A percentile compares a stretch with the other conserved stretches of the same genome.
Conservation (phyloP, 2,329 filamentous ascomycete species). For the Penicillium janthinellum region DNA sequence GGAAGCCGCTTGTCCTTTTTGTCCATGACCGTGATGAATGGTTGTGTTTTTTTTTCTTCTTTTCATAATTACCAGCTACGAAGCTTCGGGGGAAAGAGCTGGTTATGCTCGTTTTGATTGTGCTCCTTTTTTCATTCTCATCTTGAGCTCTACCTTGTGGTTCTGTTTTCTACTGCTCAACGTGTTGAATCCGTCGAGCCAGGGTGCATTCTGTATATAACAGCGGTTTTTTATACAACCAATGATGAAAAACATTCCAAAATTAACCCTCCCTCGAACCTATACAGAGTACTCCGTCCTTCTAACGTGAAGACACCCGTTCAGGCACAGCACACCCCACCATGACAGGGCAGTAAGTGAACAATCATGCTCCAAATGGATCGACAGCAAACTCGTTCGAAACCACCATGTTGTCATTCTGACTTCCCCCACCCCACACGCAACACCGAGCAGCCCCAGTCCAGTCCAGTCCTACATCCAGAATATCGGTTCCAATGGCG, state of each 20-base stretch:
- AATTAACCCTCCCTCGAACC: neutral
- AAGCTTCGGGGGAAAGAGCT: conserved; percentile 14
- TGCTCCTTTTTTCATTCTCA: conserved; percentile 7
- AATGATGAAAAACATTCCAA: conserved; percentile 17
- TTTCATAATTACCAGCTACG: conserved; percentile 3
- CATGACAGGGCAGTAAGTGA: too few species aligned
- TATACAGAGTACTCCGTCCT: too few species aligned
- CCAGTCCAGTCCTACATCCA: too few species aligned
- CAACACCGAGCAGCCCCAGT: too few species aligned
- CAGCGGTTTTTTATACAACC: conserved; percentile 9
- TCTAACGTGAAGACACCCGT: too few species aligned
- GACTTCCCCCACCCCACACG: too few species aligned
- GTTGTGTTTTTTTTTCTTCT: conserved; percentile 14
- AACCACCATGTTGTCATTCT: too few species aligned
- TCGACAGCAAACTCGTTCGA: too few species aligned
- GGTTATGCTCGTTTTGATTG: conserved; percentile 3
- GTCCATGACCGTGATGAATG: conserved; percentile 29
- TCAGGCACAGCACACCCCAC: too few species aligned
- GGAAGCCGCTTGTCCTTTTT: conserved; percentile 5
- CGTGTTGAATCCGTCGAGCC: conserved; percentile 6
- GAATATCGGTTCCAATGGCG: too few species aligned
- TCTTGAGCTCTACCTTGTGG: neutral
- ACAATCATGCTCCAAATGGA: too few species aligned
- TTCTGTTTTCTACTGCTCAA: neutral
- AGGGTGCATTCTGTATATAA: conserved; percentile 22